Evolutionary conservation across 805 yeast genomes (phyloP).

Genomic region (Yueomyces sp.): DNA sequence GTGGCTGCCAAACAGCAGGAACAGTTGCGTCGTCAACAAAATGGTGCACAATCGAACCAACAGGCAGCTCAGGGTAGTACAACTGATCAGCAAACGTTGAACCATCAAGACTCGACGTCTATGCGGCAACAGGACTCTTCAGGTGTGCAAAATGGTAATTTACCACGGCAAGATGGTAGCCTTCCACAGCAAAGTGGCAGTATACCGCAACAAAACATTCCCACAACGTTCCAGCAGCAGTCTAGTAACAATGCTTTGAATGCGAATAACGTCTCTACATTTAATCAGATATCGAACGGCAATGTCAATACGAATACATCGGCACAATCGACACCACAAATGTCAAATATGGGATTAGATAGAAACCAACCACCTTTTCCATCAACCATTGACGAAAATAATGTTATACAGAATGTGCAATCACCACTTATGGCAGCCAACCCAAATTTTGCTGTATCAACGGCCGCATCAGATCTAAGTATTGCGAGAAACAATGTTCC

Average conservation of each 20-base stretch:
- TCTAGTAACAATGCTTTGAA: neutral
- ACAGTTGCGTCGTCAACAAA: slow-evolving; percentile 13
- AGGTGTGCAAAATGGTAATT: neutral
- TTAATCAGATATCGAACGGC: neutral
- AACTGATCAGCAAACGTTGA: slow-evolving; percentile 4
- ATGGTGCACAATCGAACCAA: slow-evolving; percentile 5
- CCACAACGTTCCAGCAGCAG: slow-evolving; percentile 1
- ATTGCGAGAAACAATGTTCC: no score
- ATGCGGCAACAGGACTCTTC: neutral
- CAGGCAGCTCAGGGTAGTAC: neutral
- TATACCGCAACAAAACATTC: slow-evolving; percentile 2
- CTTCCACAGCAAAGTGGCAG: slow-evolving; percentile 1
- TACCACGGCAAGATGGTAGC: slow-evolving; percentile 2
- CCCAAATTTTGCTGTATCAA: neutral
- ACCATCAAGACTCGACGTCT: neutral
- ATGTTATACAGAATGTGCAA: no score
- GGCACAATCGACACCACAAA: neutral
- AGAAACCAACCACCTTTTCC: neutral
- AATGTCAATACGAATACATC: neutral
- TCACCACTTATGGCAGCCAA: neutral
- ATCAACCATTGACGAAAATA: neutral
- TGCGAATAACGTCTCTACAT: neutral
- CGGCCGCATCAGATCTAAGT: neutral
- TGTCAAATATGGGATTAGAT: neutral
- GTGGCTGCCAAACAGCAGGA: slow-evolving; percentile 25